Base-by-base conservation (phyloP, 495 filamentous ascomycete genomes). In the Sabuloglossum arenarium region DNA sequence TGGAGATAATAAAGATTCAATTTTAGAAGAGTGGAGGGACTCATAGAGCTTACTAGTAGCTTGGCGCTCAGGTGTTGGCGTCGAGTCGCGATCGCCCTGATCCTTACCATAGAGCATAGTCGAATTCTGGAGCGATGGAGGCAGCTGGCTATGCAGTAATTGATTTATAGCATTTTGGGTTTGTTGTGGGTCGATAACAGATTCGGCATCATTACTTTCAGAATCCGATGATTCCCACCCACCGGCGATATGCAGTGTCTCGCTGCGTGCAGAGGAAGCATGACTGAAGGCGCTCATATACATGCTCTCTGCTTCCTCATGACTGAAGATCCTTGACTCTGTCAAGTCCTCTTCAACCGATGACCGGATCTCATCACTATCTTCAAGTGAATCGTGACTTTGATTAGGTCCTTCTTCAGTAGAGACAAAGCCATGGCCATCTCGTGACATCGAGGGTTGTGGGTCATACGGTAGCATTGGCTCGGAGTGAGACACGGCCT, bases 291-390 rank as follows among this genome's bases (percentile, higher is more conserved):
- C 83, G 62, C 81, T 85, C 79, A 96, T 89, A 60, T 97, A 97
- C 80, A 99, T 84, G 67, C 91, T 97, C 61, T 90, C 83, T 0
- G 91, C 91, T 58, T 97, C 88, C 57, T 93, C 87, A 56, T 93
- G 83, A 54, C 79, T 89, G 65, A 88, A 97, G 16, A 91, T 65
- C 60, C 76, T 86, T 10, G 93, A 97, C 58, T 85, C 71, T n/a
- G 56, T n/a, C n/a, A 58, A 46, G 42, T 58, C 56, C 29, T 58
- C 56, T 37, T 54, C 31, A 24, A 11, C 23, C 6, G 37, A 54
- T 16, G 53, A 43, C 9, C 14, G 23, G 9, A 25, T 23, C 30
- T 27, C 53, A 37, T 37, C 31, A 16, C 53, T 54, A 27, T 54
- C 53, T 37, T 54, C 37, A 21, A 27, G 19, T 14, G 19, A 16